A percentile compares a stretch with the other conserved stretches of the same genome.
Conservation (phyloP, 129 eudicot genomes). For the Dittrichia graveolens region DNA sequence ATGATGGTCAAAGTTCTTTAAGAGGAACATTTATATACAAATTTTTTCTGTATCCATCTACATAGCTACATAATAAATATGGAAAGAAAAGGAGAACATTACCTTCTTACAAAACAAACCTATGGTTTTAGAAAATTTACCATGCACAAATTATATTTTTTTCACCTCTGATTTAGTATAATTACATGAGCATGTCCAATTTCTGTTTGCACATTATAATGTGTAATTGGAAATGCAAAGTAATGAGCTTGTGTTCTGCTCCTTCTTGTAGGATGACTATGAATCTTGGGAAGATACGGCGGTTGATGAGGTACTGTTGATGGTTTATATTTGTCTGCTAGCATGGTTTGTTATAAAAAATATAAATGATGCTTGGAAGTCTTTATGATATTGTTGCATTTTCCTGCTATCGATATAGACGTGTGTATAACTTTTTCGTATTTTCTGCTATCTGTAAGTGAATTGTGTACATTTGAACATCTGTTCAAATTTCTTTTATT, state of each 20-base stretch:
- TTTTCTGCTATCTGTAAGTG: neutral
- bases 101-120: constrained; percentile 12
- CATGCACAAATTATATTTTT: constrained; percentile 12
- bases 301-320: constrained; percentile 55
- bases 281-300: constrained; percentile 77
- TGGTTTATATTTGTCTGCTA: constrained; percentile 16
- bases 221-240: constrained; percentile 11
- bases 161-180: neutral
- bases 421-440: neutral
- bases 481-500: neutral
- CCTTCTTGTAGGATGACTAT: constrained; percentile 70
- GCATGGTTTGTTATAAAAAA: constrained; percentile 20
- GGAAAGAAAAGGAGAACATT: neutral
- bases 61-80: too few species aligned
- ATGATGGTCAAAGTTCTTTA: too few species aligned
- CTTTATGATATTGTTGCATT: constrained; percentile 2
- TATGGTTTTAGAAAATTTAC: constrained; percentile 5
- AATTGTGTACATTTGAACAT: neutral
- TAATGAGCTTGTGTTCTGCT: constrained; percentile 26
- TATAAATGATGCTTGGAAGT: constrained; percentile 11
- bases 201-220: neutral
- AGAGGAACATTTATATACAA: too few species aligned
- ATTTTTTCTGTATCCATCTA: too few species aligned
- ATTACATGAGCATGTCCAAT: constrained; percentile 7
- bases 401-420: neutral